These are phyloP conservation scores for Fusarium nanum DNA, from an alignment of 2,329 filamentous ascomycete genomes.

Conservation along the genomic window DNA sequence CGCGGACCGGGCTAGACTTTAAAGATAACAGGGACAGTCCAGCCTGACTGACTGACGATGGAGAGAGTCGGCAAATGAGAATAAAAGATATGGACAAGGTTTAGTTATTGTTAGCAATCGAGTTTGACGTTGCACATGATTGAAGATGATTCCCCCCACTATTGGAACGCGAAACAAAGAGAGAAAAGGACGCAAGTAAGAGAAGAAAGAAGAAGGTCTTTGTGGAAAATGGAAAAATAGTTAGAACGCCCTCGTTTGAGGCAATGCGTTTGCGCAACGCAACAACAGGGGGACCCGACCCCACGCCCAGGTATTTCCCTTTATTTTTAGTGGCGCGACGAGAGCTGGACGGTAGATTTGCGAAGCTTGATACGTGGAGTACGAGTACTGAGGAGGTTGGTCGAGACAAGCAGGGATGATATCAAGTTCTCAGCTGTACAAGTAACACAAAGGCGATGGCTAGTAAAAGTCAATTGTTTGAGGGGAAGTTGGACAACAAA, in stretches of 20 bases:
- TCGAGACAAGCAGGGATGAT: conserved; percentile 23
- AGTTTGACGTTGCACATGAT: conserved; percentile 37
- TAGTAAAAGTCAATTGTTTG: neutral
- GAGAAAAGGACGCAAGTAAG: neutral
- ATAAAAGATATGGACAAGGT: conserved; percentile 8
- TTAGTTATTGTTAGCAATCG: conserved; percentile 26
- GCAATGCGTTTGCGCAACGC: conserved; percentile 29
- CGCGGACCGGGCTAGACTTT: conserved; percentile 20
- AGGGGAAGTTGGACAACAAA: conserved; percentile 9
- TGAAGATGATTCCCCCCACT: conserved; percentile 10
- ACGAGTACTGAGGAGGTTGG: conserved; percentile 22
- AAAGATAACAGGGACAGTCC: conserved; percentile 16
- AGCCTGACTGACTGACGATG: conserved; percentile 9
- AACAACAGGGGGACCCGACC: conserved; percentile 30
- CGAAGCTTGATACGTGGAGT: conserved; percentile 19
- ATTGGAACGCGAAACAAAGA: conserved; percentile 5
- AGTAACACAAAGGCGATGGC: neutral
- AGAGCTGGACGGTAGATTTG: conserved; percentile 15
- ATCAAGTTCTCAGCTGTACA: neutral
- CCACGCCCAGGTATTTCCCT: conserved; percentile 28
- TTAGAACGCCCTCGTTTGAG: conserved; percentile 24
- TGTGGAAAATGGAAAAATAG: conserved; percentile 9
- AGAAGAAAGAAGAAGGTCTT: neutral
- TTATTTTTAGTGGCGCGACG: conserved; percentile 38
- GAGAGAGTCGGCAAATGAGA: conserved; percentile 1